Evolutionary conservation across 805 yeast species (phyloP).

Genomic region (Candida easanensis): DNA sequence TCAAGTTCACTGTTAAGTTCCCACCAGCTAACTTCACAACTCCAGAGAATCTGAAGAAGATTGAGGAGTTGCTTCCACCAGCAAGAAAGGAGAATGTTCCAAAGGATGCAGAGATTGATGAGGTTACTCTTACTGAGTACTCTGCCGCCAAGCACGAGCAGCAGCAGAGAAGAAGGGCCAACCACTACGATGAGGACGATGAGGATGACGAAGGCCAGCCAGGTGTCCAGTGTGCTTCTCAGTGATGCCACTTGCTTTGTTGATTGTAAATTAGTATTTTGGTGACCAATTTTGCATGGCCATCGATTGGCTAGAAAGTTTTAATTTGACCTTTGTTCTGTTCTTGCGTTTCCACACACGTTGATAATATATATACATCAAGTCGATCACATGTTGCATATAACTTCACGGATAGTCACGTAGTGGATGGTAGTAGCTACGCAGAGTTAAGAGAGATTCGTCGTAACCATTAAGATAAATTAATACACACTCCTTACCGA

Average conservation of each 20-base stretch:
- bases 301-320: background rate
- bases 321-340: background rate
- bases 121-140: constrained; percentile 66
- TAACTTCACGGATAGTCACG: too few relatives aligned
- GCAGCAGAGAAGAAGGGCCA: constrained; percentile 32
- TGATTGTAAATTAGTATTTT: background rate
- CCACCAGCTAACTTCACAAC: constrained; percentile 71
- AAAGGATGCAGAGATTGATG: constrained; percentile 73
- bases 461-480: too few relatives aligned
- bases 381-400: too few relatives aligned
- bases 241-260: constrained; percentile 39
- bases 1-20: constrained; percentile 87
- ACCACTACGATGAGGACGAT: constrained; percentile 57
- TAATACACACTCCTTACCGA: constrained; percentile 9
- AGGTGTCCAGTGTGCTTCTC: constrained; percentile 93
- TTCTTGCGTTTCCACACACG: too few relatives aligned
- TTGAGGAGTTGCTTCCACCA: constrained; percentile 78
- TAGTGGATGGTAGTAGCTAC: too few relatives aligned
- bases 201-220: constrained; percentile 55
- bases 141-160: constrained; percentile 61
- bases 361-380: too few relatives aligned
- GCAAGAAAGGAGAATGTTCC: constrained; percentile 57
- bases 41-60: constrained; percentile 69
- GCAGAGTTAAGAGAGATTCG: too few relatives aligned
- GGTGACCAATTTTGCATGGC: background rate